Evolutionary conservation across 371 early-diverging fungal genomes (phyloP).

Genomic region (Paraphysoderma sedebokerense): DNA sequence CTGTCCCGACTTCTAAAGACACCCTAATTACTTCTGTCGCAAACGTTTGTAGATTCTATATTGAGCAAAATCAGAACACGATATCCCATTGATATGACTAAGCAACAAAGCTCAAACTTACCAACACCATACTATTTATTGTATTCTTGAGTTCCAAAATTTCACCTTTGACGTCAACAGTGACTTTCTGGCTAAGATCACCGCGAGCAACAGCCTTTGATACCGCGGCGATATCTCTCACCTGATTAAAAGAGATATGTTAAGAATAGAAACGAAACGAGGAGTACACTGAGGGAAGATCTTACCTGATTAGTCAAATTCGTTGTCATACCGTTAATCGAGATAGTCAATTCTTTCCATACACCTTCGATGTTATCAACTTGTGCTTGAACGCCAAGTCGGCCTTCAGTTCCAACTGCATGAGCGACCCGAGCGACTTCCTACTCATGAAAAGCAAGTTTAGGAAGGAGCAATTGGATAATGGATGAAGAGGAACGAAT

Average conservation of each 20-base stretch:
- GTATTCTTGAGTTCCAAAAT: constrained; percentile 45
- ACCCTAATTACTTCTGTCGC: constrained; percentile 47
- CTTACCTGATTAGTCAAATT: constrained; percentile 45
- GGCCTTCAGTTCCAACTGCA: constrained; percentile 45
- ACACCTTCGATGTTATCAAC: constrained; percentile 38
- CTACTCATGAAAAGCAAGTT: too few relatives aligned
- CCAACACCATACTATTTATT: constrained; percentile 47
- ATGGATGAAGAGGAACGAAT: too few relatives aligned
- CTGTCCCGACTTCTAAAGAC: constrained; percentile 43
- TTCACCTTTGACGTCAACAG: constrained; percentile 41
- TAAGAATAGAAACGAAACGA: too few relatives aligned
- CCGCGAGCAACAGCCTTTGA: constrained; percentile 51
- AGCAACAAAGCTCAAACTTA: background rate
- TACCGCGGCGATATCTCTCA: constrained; percentile 53
- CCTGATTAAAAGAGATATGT: too few relatives aligned
- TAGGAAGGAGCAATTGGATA: too few relatives aligned
- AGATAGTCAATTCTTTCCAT: constrained; percentile 49
- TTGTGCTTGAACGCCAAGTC: constrained; percentile 39
- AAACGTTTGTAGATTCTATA: constrained; percentile 34
- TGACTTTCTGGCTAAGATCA: constrained; percentile 45
- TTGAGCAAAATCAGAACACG: too few relatives aligned
- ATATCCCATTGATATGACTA: background rate
- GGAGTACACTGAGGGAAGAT: too few relatives aligned
- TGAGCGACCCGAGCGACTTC: constrained; percentile 36
- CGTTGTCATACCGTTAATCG: constrained; percentile 43